These are phyloP conservation scores for Eucalyptus caleyi DNA, from an alignment of 345 rosid genomes.

Conservation along the genomic window DNA sequence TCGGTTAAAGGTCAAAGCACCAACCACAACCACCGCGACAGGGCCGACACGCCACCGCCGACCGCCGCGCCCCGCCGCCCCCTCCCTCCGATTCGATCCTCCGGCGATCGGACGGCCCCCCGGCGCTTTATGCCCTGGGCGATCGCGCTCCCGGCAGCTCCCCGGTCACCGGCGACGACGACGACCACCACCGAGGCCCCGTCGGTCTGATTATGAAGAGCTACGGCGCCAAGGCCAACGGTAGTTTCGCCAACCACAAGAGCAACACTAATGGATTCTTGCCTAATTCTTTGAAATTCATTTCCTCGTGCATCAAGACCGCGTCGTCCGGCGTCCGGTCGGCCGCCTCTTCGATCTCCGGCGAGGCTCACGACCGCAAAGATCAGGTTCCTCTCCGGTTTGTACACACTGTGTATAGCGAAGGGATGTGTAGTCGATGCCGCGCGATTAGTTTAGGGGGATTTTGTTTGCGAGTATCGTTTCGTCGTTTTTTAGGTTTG, in stretches of 20 bases:
- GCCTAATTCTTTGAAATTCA: constrained; percentile 73
- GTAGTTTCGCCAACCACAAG: neutral
- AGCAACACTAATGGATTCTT: constrained; percentile 32
- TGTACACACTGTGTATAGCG: neutral
- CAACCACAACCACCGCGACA: constrained; percentile 7
- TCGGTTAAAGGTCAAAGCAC: constrained; percentile 7
- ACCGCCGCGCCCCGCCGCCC: neutral
- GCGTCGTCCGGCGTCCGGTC: constrained; percentile 95
- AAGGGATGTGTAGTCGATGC: neutral
- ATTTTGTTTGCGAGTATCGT: neutral
- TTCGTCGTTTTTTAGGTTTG: neutral
- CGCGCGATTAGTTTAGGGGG: neutral
- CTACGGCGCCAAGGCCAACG: constrained; percentile 10
- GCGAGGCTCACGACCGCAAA: constrained; percentile 40
- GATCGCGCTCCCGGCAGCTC: constrained; percentile 40
- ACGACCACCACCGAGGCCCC: neutral
- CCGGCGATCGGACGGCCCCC: neutral
- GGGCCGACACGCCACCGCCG: neutral
- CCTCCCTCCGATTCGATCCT: neutral
- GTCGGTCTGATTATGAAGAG: neutral
- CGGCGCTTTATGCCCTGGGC: constrained; percentile 28
- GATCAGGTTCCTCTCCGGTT: constrained; percentile 50
- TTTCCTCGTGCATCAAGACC: constrained; percentile 75
- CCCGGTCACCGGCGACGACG: constrained; percentile 43
- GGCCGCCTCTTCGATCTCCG: constrained; percentile 76